Evolutionary conservation across 1,284 basidiomycete genomes (phyloP), one percentile per base, ranked within the genome.

Genomic region (Xerocomus nothofagi): DNA sequence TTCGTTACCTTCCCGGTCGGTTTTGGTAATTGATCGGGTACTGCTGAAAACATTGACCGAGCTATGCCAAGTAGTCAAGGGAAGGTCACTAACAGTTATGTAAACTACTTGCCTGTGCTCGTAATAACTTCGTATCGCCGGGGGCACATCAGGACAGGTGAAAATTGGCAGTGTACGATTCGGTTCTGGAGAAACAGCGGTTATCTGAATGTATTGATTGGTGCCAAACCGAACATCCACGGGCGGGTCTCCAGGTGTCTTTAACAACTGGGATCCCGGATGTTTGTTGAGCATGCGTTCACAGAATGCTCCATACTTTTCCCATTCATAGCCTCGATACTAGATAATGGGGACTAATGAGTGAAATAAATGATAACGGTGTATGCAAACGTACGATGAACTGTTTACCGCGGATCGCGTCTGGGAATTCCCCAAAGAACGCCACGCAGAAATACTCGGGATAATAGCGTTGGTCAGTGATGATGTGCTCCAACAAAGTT

Each of bases 231-330:
- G 84, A 47, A 92, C 79, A 54, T 93, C 87, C 12, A 90, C 86
- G 12, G 86, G 80, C 3, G 94, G 91, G 39, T 93, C 87, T 3
- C 86, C 82, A 39, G 80, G 77, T 15, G 76, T 80, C 62, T 88
- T 89, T 50, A 97, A 74, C 11, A 98, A 73, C 53, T 87, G 88
- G 2, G 93, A 90, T 34, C 86, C 86, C 3, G 93, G 88, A 66
- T 98, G 92, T 69, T 98, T 98, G 71, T 86, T 87, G 41, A 96
- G 82, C 81, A 98, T 89, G 26, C 88, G 77, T 69, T 98, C 95
- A 71, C 93, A 95, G 73, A 97, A 91, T 20, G 86, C 82, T 5
- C 83, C 84, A 56, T 87, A 88, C 62, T 91, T 93, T 71, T 95
- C 93, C 88, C 88, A 91, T 61, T 93, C 91, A 61, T 85, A 88